phyloP scores from a whole-genome alignment of 177 flowering plant genomes.

The Vitis hybrid region DNA sequence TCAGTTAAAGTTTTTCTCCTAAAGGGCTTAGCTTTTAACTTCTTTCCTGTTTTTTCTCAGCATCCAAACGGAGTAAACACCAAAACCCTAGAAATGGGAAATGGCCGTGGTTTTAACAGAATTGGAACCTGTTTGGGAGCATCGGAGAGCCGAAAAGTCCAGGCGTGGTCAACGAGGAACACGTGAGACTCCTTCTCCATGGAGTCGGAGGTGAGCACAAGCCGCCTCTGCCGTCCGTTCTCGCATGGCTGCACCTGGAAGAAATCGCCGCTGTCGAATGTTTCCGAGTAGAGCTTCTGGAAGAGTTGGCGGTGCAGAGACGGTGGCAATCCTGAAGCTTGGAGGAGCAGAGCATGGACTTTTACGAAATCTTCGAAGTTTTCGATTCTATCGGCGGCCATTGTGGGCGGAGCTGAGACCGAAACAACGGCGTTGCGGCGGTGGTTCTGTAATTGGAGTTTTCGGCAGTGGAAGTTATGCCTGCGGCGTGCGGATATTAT shows the following conservation, averaged over 20 bases:
- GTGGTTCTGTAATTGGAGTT: too few species aligned
- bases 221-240: slow-evolving; percentile 66
- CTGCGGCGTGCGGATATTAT: too few species aligned
- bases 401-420: too few species aligned
- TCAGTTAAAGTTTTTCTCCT: neutral
- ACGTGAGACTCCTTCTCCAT: slow-evolving; percentile 64
- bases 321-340: slow-evolving; percentile 74
- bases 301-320: slow-evolving; percentile 63
- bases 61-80: neutral
- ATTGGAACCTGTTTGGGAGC: slow-evolving; percentile 74
- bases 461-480: too few species aligned
- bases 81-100: neutral
- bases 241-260: slow-evolving; percentile 78
- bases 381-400: slow-evolving; percentile 25
- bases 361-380: slow-evolving; percentile 71
- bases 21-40: neutral
- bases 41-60: neutral
- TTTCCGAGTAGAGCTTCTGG: slow-evolving; percentile 69
- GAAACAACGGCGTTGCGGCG: too few species aligned
- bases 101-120: neutral
- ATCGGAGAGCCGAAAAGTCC: slow-evolving; percentile 93
- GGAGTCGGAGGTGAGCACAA: slow-evolving; percentile 56
- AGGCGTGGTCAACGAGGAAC: slow-evolving; percentile 91
- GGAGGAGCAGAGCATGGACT: slow-evolving; percentile 72
- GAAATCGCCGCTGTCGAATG: slow-evolving; percentile 80